These are phyloP conservation scores for Schizothecium vesticola DNA, from an alignment of 495 filamentous ascomycete genomes.

Conservation along the genomic window DNA sequence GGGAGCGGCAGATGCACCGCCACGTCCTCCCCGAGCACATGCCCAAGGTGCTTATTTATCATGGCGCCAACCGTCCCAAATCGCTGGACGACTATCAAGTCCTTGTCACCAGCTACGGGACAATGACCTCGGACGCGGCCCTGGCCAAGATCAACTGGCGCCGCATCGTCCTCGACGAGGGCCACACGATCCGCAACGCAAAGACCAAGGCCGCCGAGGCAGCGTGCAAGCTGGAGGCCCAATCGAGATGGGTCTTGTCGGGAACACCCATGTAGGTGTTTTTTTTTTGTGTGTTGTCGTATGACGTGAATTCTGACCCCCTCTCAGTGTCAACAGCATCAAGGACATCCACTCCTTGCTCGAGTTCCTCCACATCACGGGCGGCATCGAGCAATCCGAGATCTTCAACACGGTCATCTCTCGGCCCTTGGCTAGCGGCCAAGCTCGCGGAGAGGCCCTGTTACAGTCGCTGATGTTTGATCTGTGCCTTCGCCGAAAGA, in stretches of 20 bases:
- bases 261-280: slow-evolving; percentile 64
- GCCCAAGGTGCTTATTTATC: slow-evolving; percentile 68
- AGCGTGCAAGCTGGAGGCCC: slow-evolving; percentile 59
- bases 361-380: slow-evolving; percentile 70
- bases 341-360: slow-evolving; percentile 80
- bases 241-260: slow-evolving; percentile 76
- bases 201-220: slow-evolving; percentile 65
- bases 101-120: slow-evolving; percentile 80
- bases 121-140: slow-evolving; percentile 41
- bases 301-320: background rate
- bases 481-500: slow-evolving; percentile 78
- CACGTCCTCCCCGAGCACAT: slow-evolving; percentile 59
- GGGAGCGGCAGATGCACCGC: slow-evolving; percentile 72
- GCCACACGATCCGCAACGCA: slow-evolving; percentile 77
- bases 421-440: slow-evolving; percentile 59
- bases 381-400: slow-evolving; percentile 67
- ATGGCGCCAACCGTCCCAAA: slow-evolving; percentile 56
- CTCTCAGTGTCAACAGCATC: slow-evolving; percentile 58
- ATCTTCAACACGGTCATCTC: slow-evolving; percentile 74
- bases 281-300: background rate
- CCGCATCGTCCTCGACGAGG: slow-evolving; percentile 83
- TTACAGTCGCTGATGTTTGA: slow-evolving; percentile 74
- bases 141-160: slow-evolving; percentile 70
- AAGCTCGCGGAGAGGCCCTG: slow-evolving; percentile 49
- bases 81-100: slow-evolving; percentile 61